Evolutionary conservation across 345 rosid genomes (phyloP), one percentile per base, ranked within the genome.

Genomic region (Boechera divaricarpa): DNA sequence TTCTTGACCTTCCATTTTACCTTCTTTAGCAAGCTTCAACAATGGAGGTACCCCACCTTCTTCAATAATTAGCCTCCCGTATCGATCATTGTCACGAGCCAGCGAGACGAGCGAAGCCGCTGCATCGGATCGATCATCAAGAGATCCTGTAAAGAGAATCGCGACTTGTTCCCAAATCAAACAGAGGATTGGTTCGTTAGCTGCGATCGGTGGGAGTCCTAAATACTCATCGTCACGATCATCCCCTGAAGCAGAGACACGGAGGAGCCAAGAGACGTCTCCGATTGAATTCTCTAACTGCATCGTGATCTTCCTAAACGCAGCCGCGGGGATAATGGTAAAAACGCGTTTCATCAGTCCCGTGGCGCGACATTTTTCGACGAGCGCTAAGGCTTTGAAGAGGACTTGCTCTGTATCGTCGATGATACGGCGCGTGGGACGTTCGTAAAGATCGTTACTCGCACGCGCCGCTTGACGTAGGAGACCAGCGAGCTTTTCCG

Each of bases 111-210:
- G 77, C 0, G 96, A 90, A 26, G 96, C 92, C 0, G 96, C 92
- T 8, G 91, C 96, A 10, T 91, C 98, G 0, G 91, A 79, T 42
- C 89, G 81, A 29, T 86, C 91, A 0, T 89, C 91, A 1, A 84
- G 52, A 1, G 91, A 83, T 11, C 93, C 97, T 2, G 88, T 88
- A 15, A 75, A 82, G 26, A 93, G 88, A 58, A 87, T 86, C 1
- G 98, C 94, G 53, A 92, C 78, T 77, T 92, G 94, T 66, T 92
- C 98, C 98, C 96, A 92, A 6, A 92, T 86, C 32, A 92, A 86
- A 68, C 98, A 89, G 24, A 93, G 58, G 36, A 93, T 89, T 4
- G 98, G 98, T 63, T 93, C 96, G 78, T 90, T 93, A 0, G 91
- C 90, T 0, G 98, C 98, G 29, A 93, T 93, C 0, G 98, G 98